phyloP scores from a whole-genome alignment of 495 filamentous ascomycete genomes.

The Aspergillus diversus region DNA sequence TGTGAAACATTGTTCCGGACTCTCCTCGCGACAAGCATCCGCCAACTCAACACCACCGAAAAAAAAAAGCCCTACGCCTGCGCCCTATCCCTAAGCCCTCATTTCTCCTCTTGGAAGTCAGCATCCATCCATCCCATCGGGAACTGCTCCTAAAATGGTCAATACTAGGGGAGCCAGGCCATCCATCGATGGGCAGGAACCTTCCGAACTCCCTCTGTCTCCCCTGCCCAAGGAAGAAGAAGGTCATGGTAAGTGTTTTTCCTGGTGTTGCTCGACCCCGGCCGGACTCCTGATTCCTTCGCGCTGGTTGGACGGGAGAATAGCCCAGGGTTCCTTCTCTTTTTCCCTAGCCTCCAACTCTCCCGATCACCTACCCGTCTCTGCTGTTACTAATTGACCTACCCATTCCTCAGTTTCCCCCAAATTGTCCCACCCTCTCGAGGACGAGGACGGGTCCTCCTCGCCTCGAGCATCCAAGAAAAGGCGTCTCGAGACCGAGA shows the following conservation, averaged over 20 bases:
- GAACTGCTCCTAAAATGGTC: conserved; percentile 37
- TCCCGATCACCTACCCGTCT: neutral
- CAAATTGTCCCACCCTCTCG: conserved; percentile 38
- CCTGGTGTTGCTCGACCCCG: neutral
- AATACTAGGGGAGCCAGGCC: conserved; percentile 33
- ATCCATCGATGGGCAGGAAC: conserved; percentile 37
- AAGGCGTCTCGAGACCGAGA: conserved; percentile 41
- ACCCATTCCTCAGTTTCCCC: conserved; percentile 22
- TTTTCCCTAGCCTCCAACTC: neutral
- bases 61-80: conserved; percentile 41
- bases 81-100: conserved; percentile 59
- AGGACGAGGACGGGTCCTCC: conserved; percentile 37
- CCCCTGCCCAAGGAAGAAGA: conserved; percentile 34
- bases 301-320: neutral
- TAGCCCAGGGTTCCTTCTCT: neutral
- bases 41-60: conserved; percentile 4
- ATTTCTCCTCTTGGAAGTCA: conserved; percentile 56
- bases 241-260: conserved; percentile 41
- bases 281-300: neutral
- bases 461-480: conserved; percentile 49
- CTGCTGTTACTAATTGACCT: neutral
- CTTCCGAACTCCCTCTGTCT: conserved; percentile 37
- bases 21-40: neutral
- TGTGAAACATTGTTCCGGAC: neutral
- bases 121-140: conserved; percentile 30